These are phyloP conservation scores for Theileria annulata DNA, from an alignment of 169 alveolate genomes.

Conservation along the genomic window DNA sequence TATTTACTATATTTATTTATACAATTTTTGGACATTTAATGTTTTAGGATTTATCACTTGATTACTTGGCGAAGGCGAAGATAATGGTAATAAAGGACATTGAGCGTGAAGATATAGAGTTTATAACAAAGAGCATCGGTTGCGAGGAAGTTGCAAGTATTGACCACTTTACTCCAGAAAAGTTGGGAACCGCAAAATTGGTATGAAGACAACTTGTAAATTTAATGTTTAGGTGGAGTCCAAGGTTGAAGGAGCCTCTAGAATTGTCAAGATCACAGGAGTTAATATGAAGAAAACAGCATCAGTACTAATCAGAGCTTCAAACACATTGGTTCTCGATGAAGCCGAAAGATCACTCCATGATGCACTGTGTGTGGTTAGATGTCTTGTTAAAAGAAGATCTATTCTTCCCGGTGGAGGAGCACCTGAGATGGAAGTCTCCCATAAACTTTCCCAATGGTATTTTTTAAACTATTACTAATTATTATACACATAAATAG, in stretches of 20 bases:
- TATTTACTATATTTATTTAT: conserved; percentile 2
- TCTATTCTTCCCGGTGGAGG: conserved; percentile 99
- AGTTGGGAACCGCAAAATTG: conserved; percentile 94
- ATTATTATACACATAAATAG: conserved; percentile 9
- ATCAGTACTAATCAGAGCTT: conserved; percentile 95
- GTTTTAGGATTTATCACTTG: conserved; percentile 90
- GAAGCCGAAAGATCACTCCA: conserved; percentile 98
- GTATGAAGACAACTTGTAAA: conserved; percentile 76
- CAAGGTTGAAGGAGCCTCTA: conserved; percentile 86
- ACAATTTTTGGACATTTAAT: neutral
- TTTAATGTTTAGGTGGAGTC: conserved; percentile 55
- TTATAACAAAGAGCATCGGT: conserved; percentile 85
- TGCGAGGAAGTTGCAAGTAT: conserved; percentile 96
- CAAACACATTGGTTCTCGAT: conserved; percentile 91
- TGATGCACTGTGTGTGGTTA: conserved; percentile 98
- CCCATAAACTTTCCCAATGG: conserved; percentile 81
- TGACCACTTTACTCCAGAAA: conserved; percentile 95
- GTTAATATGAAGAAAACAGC: conserved; percentile 92
- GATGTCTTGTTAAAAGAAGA: conserved; percentile 94
- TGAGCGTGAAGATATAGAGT: conserved; percentile 97
- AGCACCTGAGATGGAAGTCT: conserved; percentile 97
- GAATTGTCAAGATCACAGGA: conserved; percentile 94
- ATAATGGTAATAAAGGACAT: conserved; percentile 96
- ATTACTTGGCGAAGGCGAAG: conserved; percentile 95
- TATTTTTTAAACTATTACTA: conserved; percentile 1